Evolutionary conservation across 176 grass and related monocot species (phyloP).

Genomic region (Ensete glaucum): DNA sequence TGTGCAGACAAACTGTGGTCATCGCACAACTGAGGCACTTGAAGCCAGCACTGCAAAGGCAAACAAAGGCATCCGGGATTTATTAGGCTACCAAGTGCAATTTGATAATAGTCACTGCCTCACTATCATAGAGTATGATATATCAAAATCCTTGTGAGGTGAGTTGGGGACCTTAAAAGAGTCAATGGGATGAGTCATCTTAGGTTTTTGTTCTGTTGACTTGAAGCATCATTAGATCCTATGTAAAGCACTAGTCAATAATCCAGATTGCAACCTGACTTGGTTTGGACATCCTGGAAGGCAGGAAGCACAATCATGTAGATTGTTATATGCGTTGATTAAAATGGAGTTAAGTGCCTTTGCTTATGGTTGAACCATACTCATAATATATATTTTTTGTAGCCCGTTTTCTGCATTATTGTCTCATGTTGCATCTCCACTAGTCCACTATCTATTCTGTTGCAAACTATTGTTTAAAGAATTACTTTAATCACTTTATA

Average conservation of each 20-base stretch:
- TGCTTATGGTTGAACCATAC: background rate
- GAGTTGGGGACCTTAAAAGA: background rate
- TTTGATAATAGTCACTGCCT: background rate
- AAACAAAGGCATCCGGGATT: too few relatives aligned
- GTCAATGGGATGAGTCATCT: background rate
- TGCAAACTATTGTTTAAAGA: too few relatives aligned
- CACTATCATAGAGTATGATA: background rate
- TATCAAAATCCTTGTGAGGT: background rate
- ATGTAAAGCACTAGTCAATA: too few relatives aligned
- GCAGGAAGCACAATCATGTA: background rate
- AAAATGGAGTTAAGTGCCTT: background rate
- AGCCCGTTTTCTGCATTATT: background rate
- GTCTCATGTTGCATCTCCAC: background rate
- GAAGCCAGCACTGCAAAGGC: too few relatives aligned
- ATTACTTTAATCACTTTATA: background rate
- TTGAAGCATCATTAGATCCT: background rate
- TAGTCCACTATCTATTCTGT: too few relatives aligned
- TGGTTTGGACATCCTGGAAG: too few relatives aligned
- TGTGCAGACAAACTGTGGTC: too few relatives aligned
- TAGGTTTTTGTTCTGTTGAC: background rate
- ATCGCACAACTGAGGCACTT: too few relatives aligned
- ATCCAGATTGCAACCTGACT: too few relatives aligned
- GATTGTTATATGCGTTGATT: background rate
- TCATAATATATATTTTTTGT: background rate
- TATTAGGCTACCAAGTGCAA: too few relatives aligned